These are phyloP conservation scores for Pseudogymnoascus sp. DNA, from an alignment of 2,329 filamentous ascomycete species.

Conservation along the genomic window DNA sequence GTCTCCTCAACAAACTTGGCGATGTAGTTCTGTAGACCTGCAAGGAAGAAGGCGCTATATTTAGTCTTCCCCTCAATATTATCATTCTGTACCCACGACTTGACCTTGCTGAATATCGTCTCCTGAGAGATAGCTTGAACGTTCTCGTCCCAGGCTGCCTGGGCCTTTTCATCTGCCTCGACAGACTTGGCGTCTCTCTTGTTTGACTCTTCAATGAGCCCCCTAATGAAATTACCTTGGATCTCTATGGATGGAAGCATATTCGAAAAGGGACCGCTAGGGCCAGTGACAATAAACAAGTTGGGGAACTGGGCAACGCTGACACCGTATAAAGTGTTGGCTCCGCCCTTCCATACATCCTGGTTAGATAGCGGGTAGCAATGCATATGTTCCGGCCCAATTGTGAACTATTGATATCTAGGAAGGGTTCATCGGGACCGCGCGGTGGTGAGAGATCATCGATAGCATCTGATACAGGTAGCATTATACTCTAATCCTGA, in stretches of 20 bases:
- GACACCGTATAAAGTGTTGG: constrained; percentile 32
- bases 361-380: too few species aligned
- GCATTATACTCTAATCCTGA: too few species aligned
- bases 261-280: constrained; percentile 34
- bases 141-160: constrained; percentile 25
- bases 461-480: too few species aligned
- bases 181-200: constrained; percentile 27
- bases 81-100: neutral
- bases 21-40: neutral
- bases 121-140: neutral
- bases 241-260: constrained; percentile 33
- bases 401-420: too few species aligned
- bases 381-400: too few species aligned
- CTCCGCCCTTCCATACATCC: constrained; percentile 28
- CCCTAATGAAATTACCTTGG: constrained; percentile 34
- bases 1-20: neutral
- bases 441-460: too few species aligned
- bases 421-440: too few species aligned
- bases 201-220: constrained; percentile 26
- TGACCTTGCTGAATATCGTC: neutral
- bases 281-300: constrained; percentile 38
- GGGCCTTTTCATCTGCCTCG: constrained; percentile 24
- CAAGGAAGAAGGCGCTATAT: neutral
- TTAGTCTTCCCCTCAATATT: neutral
- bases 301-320: constrained; percentile 37